Percentiles rank a stretch among this genome's conserved stretches.
phyloP scores from a whole-genome alignment of 495 filamentous ascomycete genomes.

The Mytilinidion resinicola region DNA sequence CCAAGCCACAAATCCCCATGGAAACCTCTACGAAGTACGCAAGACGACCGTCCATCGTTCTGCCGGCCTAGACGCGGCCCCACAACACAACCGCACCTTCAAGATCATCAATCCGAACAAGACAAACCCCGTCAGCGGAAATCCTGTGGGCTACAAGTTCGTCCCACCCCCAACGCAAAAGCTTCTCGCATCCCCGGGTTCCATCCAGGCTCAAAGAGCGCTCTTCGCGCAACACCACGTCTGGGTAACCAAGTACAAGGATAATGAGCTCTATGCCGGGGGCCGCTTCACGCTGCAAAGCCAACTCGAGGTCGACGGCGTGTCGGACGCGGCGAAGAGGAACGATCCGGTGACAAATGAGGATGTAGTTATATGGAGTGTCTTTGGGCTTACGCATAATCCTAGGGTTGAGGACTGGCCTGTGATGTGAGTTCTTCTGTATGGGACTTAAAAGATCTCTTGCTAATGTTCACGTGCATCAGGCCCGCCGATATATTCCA shows the following conservation, averaged over 20 bases:
- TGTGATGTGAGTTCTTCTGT: constrained; percentile 43
- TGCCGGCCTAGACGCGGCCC: constrained; percentile 23
- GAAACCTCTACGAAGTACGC: constrained; percentile 27
- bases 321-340: constrained; percentile 37
- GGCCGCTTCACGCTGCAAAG: constrained; percentile 38
- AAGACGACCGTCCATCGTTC: constrained; percentile 26
- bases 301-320: constrained; percentile 38
- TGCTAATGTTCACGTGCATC: background rate
- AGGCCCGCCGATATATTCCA: constrained; percentile 58
- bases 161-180: constrained; percentile 31
- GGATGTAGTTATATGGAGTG: constrained; percentile 55
- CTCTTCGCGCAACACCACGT: constrained; percentile 31
- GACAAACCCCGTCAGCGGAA: constrained; percentile 26
- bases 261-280: constrained; percentile 29
- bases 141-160: constrained; percentile 34
- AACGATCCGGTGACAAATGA: constrained; percentile 39
- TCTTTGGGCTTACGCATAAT: constrained; percentile 56
- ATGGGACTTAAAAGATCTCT: background rate
- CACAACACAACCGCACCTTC: constrained; percentile 29
- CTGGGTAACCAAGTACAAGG: constrained; percentile 35
- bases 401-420: constrained; percentile 57
- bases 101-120: constrained; percentile 30
- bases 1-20: constrained; percentile 26
- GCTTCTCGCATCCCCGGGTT: constrained; percentile 23
- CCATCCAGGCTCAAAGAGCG: constrained; percentile 19